These are phyloP conservation scores for Aspergillus sp. DNA, from an alignment of 2,329 filamentous ascomycete genomes.

Conservation along the genomic window DNA sequence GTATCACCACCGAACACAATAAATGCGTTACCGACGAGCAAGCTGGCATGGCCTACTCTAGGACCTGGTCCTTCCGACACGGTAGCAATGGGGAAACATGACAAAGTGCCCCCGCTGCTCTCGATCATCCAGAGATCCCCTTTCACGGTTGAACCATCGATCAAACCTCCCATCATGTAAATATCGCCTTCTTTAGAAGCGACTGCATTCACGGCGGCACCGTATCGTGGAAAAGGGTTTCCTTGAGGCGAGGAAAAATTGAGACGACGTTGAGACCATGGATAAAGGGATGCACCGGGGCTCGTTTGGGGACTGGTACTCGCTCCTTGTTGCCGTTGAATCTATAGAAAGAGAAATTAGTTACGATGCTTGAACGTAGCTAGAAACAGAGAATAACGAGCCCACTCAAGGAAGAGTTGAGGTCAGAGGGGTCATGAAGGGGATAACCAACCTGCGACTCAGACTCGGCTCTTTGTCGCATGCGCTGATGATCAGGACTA, in stretches of 20 bases:
- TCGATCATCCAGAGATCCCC: conserved; percentile 98
- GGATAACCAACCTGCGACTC: conserved; percentile 52
- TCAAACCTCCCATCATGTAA: conserved; percentile 94
- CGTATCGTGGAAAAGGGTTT: conserved; percentile 93
- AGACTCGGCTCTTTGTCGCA: conserved; percentile 54
- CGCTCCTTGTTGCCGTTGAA: conserved; percentile 50
- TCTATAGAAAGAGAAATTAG: conserved; percentile 12
- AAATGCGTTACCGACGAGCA: conserved; percentile 96
- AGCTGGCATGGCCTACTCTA: conserved; percentile 86
- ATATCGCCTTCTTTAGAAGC: conserved; percentile 96
- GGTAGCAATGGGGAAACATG: conserved; percentile 87
- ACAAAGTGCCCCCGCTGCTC: conserved; percentile 73
- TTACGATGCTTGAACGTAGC: not conserved
- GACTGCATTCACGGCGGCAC: conserved; percentile 87
- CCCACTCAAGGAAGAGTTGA: not conserved
- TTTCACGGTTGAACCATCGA: conserved; percentile 93
- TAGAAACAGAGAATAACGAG: not conserved
- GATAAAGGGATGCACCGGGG: conserved; percentile 79
- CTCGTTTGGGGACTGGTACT: conserved; percentile 53
- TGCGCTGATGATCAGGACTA: conserved; percentile 64
- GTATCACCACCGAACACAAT: conserved; percentile 99
- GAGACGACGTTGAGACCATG: conserved; percentile 88
- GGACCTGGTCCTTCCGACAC: conserved; percentile 93
- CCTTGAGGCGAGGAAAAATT: conserved; percentile 79
- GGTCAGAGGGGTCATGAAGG: not conserved